Conservation (phyloP, 352 stramenopile genomes). For the Blastocystis sp. region DNA sequence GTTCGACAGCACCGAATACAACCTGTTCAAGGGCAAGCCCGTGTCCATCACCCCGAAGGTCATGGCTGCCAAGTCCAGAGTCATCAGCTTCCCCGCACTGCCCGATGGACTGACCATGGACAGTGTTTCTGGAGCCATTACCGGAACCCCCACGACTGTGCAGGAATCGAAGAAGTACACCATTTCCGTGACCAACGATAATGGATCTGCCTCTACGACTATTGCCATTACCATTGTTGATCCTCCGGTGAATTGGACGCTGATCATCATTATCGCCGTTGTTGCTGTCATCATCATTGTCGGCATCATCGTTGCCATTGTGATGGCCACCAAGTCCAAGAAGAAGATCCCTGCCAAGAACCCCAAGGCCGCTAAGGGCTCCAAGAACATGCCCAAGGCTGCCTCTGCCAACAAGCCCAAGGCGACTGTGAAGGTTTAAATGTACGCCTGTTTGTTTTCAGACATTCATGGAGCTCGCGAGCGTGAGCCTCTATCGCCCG, state of each 20-base stretch:
- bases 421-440: not conserved
- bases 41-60: slow-evolving; percentile 22
- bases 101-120: slow-evolving; percentile 21
- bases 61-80: not conserved
- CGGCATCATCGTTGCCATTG: not conserved
- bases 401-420: not conserved
- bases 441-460: not conserved
- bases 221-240: not conserved
- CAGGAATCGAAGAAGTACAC: slow-evolving; percentile 10
- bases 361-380: not conserved
- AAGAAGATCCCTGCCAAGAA: not conserved
- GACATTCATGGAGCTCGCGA: not conserved
- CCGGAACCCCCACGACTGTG: slow-evolving; percentile 6
- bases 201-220: not conserved
- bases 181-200: slow-evolving; percentile 3
- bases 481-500: slow-evolving; percentile 5
- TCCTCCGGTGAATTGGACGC: not conserved
- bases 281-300: not conserved
- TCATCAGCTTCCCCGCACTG: slow-evolving; percentile 18
- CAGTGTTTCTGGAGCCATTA: not conserved
- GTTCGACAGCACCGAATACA: not conserved
- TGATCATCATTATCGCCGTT: not conserved
- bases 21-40: not conserved
- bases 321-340: not conserved
- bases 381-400: not conserved